Base-by-base conservation (phyloP, 129 eudicot species). In the Flaveria sonorensis region DNA sequence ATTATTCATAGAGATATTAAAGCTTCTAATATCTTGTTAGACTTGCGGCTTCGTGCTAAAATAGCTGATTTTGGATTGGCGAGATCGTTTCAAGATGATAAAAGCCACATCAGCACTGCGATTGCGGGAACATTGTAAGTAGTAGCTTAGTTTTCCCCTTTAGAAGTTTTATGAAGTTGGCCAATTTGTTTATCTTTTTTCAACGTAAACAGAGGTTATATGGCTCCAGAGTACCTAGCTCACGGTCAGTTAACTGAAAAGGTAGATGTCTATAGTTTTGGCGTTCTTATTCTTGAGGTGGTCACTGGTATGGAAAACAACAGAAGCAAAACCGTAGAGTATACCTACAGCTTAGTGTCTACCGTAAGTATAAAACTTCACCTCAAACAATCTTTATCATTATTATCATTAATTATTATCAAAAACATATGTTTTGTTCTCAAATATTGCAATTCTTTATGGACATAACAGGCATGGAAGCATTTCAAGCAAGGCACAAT, bases 21-120 rank as follows among this genome's bases (percentile, higher is more conserved):
- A 77, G 90, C 97, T 57, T 84, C 94, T 77, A 89, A 92, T 47
- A 89, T 89, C 50, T 85, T 89, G 73, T 76, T 89, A 80, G 98
- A 92, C 70, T 79, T 88, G 20, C 85, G 90, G 53, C 80, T 86
- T 51, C 88, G 89, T 9, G 94, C 96, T 8, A 92, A 90, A 77
- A 88, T 92, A 69, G 92, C 92, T 26, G 96, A 92, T 85, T 92
- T 90, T 61, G 97, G 97, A 39, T 68, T 91, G 75, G 97, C 96
- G 21, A 86, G 97, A 77, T 85, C 92, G 46, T 92, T 92, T 76
- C 91, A 89, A 84, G 96, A 81, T 50, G 96, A 92, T 74, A 81
- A 86, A 68, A 89, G 93, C 68, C 93, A 92, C 77, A 92, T 86
- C 52, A 92, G 93, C 79, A 89, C 98, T 8, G 96, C 90, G 53